Conservation (phyloP, 2,329 filamentous ascomycete genomes). For the Leptographium flavum region DNA sequence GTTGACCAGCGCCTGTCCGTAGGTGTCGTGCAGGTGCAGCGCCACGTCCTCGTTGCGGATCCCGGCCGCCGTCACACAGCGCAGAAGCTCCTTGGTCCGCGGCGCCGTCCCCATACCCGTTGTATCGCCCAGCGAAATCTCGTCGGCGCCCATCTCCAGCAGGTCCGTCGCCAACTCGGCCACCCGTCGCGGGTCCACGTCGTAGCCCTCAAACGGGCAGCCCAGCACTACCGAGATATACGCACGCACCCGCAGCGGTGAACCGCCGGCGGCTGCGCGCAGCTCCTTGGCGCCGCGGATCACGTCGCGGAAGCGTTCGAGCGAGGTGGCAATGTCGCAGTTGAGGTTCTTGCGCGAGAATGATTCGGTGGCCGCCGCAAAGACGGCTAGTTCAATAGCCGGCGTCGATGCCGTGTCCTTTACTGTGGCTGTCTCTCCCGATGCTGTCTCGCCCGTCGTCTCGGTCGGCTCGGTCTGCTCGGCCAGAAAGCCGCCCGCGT, state of each 20-base stretch:
- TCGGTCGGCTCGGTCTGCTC: constrained; percentile 29
- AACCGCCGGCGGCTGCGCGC: constrained; percentile 17
- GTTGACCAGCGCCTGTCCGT: constrained; percentile 74
- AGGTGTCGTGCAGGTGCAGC: constrained; percentile 83
- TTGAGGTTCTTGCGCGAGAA: constrained; percentile 77
- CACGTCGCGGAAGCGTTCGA: constrained; percentile 55
- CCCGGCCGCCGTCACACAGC: constrained; percentile 49
- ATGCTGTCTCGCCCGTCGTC: background rate
- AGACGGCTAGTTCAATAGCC: constrained; percentile 24
- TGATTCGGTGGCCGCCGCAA: constrained; percentile 67
- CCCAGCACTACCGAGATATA: constrained; percentile 72
- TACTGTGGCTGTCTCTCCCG: constrained; percentile 11
- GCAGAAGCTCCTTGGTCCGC: constrained; percentile 48
- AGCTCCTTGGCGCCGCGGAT: constrained; percentile 52
- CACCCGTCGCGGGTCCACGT: constrained; percentile 48
- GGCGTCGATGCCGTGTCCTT: constrained; percentile 19
- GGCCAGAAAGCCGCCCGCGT: constrained; percentile 35
- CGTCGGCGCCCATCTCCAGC: constrained; percentile 76
- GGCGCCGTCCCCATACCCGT: constrained; percentile 81
- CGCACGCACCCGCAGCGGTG: constrained; percentile 54
- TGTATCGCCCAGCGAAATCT: constrained; percentile 82
- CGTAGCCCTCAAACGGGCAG: constrained; percentile 59
- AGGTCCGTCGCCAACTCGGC: constrained; percentile 54
- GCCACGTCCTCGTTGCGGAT: constrained; percentile 58
- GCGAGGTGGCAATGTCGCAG: constrained; percentile 60